A percentile compares a stretch with the other conserved stretches of the same genome.
phyloP scores from a whole-genome alignment of 73 alveolate genomes.

The Tetrahymena thermophila region DNA sequence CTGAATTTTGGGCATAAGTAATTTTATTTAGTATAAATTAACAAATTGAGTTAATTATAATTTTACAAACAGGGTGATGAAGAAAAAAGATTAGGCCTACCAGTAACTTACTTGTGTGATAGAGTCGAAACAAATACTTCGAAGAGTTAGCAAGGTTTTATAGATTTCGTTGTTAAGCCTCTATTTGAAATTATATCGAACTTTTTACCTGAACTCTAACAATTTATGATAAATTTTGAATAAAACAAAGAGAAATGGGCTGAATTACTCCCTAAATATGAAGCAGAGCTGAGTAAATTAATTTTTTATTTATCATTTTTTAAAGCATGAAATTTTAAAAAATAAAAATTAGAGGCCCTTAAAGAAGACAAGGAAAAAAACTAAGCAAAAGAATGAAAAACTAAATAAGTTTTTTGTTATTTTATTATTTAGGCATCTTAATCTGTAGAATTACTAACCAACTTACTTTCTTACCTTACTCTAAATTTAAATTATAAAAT shows the following conservation, averaged over 20 bases:
- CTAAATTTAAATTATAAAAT: neutral
- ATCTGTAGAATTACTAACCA: neutral
- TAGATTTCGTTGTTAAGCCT: constrained; percentile 81
- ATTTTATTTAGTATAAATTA: neutral
- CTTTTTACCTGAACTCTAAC: constrained; percentile 10
- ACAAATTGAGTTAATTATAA: neutral
- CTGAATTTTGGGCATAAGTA: constrained; percentile 55
- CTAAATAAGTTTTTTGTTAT: neutral
- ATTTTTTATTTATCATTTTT: neutral
- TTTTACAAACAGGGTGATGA: constrained; percentile 71
- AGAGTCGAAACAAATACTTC: constrained; percentile 84
- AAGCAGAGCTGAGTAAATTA: neutral
- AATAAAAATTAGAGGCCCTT: neutral
- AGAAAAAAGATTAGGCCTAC: constrained; percentile 83
- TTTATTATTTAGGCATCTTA: neutral
- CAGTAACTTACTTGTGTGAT: constrained; percentile 81
- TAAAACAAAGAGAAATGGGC: neutral
- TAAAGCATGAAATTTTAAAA: neutral
- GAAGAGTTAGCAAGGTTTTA: constrained; percentile 84
- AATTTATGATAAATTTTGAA: neutral
- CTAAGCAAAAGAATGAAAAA: neutral
- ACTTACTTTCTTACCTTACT: neutral
- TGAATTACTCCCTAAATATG: neutral
- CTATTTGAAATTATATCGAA: constrained; percentile 42
- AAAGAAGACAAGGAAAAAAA: neutral